Evolutionary conservation across 2,329 filamentous ascomycete genomes (phyloP), one percentile per base, ranked within the genome.

Genomic region (Colletotrichum musae): DNA sequence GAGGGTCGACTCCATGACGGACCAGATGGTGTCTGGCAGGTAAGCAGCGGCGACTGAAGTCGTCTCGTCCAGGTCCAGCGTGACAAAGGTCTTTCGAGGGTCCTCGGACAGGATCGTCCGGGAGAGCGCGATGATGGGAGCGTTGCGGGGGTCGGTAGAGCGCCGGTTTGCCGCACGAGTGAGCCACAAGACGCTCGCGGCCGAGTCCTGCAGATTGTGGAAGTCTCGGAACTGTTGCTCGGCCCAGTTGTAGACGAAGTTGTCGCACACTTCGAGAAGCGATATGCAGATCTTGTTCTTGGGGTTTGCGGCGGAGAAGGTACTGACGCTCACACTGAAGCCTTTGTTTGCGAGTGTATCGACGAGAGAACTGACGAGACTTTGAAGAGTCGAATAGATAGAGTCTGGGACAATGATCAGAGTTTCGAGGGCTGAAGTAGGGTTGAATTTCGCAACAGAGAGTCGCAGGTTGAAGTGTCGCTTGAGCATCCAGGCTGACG

Each of bases 61-160:
- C 4, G 66, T 54, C 1, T 36, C 16, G 16, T 71, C 73, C 5
- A 86, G 45, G 58, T 87, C 85, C n/a, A 87, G 75, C 0, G 81
- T 83, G 12, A 82, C 75, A 16, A 87, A 77, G 0, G 71, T 75
- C 72, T 80, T 85, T 18, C 80, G 77, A 0, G 81, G 77, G 68
- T 86, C 82, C 54, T 88, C 86, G 0, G 86, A 88, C 54, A 83
- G 80, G 9, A 88, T 75, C 0, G 84, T 84, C 21, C 86, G 79
- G 1, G 83, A 80, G 16, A 88, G 74, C 2, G 82, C 85, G n/a
- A 84, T 74, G 21, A 86, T 79, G 0, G 82, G 78, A 2, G 84
- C 77, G 13, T 78, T 75, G 26, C 74, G 73, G 0, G 85, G 84
- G 16, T 77, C 78, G 47, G 39, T 57, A 15, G 74, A 75, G 51